These are phyloP conservation scores for Fusarium sp. DNA, from an alignment of 2,329 filamentous ascomycete species.

Conservation along the genomic window DNA sequence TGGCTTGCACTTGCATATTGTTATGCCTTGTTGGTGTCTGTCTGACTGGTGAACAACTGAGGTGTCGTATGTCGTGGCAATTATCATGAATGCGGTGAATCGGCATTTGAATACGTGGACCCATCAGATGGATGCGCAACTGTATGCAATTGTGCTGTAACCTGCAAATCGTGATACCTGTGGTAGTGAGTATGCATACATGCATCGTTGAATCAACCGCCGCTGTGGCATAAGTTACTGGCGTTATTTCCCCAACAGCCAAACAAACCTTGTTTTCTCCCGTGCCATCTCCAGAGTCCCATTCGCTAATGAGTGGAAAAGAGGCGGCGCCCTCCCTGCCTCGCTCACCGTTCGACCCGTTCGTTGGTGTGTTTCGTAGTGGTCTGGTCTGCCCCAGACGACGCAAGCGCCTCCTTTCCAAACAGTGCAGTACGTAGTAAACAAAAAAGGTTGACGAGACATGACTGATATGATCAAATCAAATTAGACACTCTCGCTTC, in stretches of 20 bases:
- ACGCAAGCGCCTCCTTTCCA: conserved; percentile 28
- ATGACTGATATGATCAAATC: conserved; percentile 10
- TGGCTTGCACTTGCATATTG: not conserved
- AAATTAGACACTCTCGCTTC: conserved; percentile 35
- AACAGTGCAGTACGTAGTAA: conserved; percentile 15
- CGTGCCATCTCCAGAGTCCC: not conserved
- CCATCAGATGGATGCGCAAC: conserved; percentile 10
- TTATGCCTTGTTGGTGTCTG: not conserved
- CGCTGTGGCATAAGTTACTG: conserved; percentile 3
- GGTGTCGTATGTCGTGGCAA: conserved; percentile 21
- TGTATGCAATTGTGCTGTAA: conserved; percentile 3
- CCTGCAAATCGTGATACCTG: conserved; percentile 1
- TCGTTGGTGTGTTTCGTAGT: conserved; percentile 29
- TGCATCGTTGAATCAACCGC: not conserved
- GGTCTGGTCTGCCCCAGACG: conserved; percentile 11
- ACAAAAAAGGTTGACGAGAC: not conserved
- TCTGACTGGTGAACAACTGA: conserved; percentile 6
- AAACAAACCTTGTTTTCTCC: conserved; percentile 13
- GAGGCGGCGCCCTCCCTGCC: conserved; percentile 13
- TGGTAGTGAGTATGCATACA: not conserved
- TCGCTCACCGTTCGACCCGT: conserved; percentile 25
- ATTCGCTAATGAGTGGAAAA: conserved; percentile 20
- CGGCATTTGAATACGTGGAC: conserved; percentile 28
- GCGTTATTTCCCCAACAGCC: not conserved
- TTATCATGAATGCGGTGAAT: conserved; percentile 25